Conservation (phyloP, 2,329 filamentous ascomycete species). For the Cytospora schulzeri region DNA sequence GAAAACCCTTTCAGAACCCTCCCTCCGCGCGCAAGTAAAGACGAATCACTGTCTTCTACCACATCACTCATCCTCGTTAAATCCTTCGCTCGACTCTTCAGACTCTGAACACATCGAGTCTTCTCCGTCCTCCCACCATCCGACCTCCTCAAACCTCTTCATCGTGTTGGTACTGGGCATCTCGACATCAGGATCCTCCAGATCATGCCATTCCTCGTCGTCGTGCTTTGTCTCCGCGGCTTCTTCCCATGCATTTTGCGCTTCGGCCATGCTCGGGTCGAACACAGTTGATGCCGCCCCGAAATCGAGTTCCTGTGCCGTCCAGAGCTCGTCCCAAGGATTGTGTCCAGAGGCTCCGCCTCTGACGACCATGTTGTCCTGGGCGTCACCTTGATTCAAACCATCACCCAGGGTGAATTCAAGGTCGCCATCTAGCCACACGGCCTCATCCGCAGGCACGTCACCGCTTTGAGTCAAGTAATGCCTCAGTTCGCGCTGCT, state of each 20-base stretch:
- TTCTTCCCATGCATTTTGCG: constrained; percentile 13
- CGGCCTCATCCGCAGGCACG: neutral
- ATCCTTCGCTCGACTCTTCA: neutral
- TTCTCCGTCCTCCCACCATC: neutral
- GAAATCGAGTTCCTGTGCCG: neutral
- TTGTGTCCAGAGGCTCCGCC: neutral
- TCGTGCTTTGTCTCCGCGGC: constrained; percentile 2
- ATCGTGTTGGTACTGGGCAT: neutral
- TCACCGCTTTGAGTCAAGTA: neutral
- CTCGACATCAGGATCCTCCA: neutral
- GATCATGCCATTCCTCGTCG: neutral
- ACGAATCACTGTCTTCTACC: neutral
- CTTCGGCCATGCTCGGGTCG: constrained; percentile 6
- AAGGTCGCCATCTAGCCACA: neutral
- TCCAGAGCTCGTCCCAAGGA: constrained; percentile 4
- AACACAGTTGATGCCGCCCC: neutral
- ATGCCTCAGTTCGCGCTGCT: neutral
- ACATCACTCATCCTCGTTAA: neutral
- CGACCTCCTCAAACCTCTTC: neutral
- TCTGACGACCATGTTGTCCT: neutral
- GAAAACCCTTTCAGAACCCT: neutral
- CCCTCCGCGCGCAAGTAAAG: neutral
- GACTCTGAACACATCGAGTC: neutral
- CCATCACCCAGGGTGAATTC: neutral
- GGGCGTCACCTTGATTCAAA: too few species aligned